Evolutionary conservation across 306 rosid species (phyloP).

Genomic region (Calophaca sinica): DNA sequence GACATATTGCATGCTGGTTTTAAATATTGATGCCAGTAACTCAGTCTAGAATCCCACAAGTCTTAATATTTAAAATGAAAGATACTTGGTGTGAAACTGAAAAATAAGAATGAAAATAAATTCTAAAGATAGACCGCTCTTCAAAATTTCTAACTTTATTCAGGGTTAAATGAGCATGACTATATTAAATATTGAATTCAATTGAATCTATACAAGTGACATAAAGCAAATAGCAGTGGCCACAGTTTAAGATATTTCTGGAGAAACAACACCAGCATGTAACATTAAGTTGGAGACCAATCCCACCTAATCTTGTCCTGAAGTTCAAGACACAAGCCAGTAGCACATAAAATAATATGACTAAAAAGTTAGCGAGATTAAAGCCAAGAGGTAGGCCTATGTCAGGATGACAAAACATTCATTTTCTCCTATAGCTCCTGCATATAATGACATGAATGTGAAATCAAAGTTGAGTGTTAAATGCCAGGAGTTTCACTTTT

Average conservation of each 20-base stretch:
- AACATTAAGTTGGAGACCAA: neutral
- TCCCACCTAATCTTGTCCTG: neutral
- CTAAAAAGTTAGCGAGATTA: slow-evolving; percentile 64
- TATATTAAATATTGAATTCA: neutral
- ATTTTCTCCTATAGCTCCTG: slow-evolving; percentile 63
- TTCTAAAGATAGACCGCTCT: too few relatives aligned
- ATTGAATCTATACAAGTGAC: neutral
- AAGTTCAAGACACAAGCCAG: slow-evolving; percentile 53
- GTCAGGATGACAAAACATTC: slow-evolving; percentile 64
- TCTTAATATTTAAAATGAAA: too few relatives aligned
- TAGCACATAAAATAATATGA: slow-evolving; percentile 54
- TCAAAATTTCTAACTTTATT: too few relatives aligned
- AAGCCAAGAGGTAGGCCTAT: slow-evolving; percentile 60
- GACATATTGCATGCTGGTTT: too few relatives aligned
- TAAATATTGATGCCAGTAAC: too few relatives aligned
- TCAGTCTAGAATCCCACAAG: too few relatives aligned
- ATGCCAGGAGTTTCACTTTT: neutral
- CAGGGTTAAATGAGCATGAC: too few relatives aligned
- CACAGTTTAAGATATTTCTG: neutral
- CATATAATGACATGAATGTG: neutral
- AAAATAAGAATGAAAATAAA: too few relatives aligned
- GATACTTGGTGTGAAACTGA: too few relatives aligned
- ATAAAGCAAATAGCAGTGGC: neutral
- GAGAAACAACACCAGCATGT: neutral
- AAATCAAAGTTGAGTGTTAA: neutral